Evolutionary conservation across 805 yeast species (phyloP).

Genomic region (Candida sanyiensis): DNA sequence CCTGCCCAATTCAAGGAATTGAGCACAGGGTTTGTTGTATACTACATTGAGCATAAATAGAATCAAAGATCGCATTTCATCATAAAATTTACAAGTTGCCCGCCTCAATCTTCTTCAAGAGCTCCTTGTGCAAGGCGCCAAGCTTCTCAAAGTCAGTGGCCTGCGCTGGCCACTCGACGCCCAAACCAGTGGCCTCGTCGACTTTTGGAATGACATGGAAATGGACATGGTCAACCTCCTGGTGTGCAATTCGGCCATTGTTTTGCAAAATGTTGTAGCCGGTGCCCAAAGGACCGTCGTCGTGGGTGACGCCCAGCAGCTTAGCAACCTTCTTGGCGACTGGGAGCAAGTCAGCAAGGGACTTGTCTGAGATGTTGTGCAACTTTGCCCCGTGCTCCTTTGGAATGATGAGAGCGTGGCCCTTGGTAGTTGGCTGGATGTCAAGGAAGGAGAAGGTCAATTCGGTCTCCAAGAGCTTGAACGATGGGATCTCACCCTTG

Average conservation of each 20-base stretch:
- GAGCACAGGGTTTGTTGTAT: constrained; percentile 39
- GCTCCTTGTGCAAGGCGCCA: constrained; percentile 57
- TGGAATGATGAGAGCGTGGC: constrained; percentile 87
- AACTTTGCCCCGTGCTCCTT: constrained; percentile 90
- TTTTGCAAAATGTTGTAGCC: constrained; percentile 91
- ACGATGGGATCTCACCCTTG: constrained; percentile 90
- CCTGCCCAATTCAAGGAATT: constrained; percentile 26
- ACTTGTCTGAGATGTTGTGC: constrained; percentile 90
- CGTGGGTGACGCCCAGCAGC: constrained; percentile 58
- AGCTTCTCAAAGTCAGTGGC: constrained; percentile 70
- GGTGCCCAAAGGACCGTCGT: constrained; percentile 58
- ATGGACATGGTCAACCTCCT: constrained; percentile 92
- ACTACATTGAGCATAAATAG: constrained; percentile 25
- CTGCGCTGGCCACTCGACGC: constrained; percentile 93
- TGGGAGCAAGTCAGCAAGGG: constrained; percentile 80
- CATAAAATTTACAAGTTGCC: constrained; percentile 8
- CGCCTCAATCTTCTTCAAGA: constrained; percentile 39
- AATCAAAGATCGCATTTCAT: not conserved
- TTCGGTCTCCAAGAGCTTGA: constrained; percentile 84
- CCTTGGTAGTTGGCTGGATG: constrained; percentile 86
- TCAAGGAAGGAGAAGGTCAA: constrained; percentile 80
- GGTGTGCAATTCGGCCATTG: constrained; percentile 94
- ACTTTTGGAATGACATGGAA: constrained; percentile 93
- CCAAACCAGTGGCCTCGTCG: constrained; percentile 65
- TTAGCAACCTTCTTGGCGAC: constrained; percentile 80